Percentiles rank a stretch among this genome's conserved stretches.
These are phyloP conservation scores for Sphenostylis stenocarpa DNA, from an alignment of 306 rosid species.

Conservation along the genomic window DNA sequence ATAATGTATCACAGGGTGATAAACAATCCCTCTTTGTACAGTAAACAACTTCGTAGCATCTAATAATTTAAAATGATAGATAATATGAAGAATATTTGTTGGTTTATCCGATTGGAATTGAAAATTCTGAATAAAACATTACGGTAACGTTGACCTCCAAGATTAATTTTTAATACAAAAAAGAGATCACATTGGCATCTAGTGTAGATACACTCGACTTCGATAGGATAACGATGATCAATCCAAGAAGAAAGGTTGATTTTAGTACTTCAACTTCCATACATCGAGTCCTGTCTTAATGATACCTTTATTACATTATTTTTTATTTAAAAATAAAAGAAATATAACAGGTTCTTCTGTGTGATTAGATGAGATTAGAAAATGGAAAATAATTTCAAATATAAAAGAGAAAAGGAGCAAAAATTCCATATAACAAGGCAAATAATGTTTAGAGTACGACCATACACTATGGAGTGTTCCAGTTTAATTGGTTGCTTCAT, in stretches of 20 bases:
- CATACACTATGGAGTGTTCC: background rate
- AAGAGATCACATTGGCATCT: background rate
- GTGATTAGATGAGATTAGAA: background rate
- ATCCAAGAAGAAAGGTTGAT: background rate
- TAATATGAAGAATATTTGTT: conserved; percentile 25
- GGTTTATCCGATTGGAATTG: conserved; percentile 20
- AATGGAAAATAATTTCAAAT: background rate
- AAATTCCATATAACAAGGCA: background rate
- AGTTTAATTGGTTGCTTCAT: background rate
- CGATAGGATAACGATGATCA: conserved; percentile 18
- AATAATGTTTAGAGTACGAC: background rate
- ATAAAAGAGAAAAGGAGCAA: background rate
- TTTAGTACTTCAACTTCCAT: background rate
- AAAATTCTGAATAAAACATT: conserved; percentile 12
- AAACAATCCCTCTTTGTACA: conserved; percentile 12
- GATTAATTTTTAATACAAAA: background rate
- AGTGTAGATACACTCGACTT: conserved; percentile 6
- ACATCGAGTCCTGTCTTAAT: background rate
- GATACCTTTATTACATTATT: background rate
- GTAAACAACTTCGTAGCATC: conserved; percentile 40
- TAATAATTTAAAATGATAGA: conserved; percentile 31
- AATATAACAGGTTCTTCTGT: background rate
- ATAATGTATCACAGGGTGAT: background rate
- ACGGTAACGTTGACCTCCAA: conserved; percentile 4
- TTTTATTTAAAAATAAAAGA: background rate